These are phyloP conservation scores for Alternaria sp. DNA, from an alignment of 2,329 filamentous ascomycete species.

Conservation along the genomic window DNA sequence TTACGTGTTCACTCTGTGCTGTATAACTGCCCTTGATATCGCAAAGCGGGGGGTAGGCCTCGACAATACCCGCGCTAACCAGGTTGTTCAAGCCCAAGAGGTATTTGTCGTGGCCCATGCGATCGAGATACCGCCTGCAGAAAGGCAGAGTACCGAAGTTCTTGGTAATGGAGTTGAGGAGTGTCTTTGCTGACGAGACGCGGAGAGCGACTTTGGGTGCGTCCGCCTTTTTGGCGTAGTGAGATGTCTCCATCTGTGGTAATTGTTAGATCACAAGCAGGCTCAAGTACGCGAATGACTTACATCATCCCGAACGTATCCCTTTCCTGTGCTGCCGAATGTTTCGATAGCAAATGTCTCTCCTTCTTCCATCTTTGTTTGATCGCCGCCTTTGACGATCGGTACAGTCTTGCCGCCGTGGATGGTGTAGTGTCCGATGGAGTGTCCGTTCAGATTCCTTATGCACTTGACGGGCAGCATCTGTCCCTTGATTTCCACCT, in stretches of 20 bases:
- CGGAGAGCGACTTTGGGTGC: constrained; percentile 77
- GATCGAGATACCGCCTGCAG: constrained; percentile 88
- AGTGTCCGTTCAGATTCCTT: constrained; percentile 87
- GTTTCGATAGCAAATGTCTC: constrained; percentile 96
- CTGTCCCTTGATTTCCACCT: constrained; percentile 80
- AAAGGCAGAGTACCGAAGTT: constrained; percentile 94
- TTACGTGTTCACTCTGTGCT: constrained; percentile 92
- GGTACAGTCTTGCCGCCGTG: constrained; percentile 93
- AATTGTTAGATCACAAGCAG: constrained; percentile 8
- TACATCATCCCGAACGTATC: constrained; percentile 85
- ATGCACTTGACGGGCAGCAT: constrained; percentile 84
- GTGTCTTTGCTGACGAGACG: constrained; percentile 80
- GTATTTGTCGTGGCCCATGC: constrained; percentile 94
- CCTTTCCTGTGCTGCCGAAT: constrained; percentile 91
- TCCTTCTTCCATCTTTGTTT: constrained; percentile 97
- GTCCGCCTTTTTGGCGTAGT: constrained; percentile 80
- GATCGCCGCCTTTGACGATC: constrained; percentile 86
- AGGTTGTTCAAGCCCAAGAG: constrained; percentile 87
- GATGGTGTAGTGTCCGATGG: constrained; percentile 86
- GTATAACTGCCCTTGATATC: constrained; percentile 96
- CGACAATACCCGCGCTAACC: constrained; percentile 81
- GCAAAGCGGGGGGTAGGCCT: constrained; percentile 86
- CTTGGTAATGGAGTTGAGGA: constrained; percentile 90
- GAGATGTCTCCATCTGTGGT: constrained; percentile 74
- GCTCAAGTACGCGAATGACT: not conserved